Conservation (phyloP, 2,329 filamentous ascomycete genomes). For the Penicillium verrucosum region DNA sequence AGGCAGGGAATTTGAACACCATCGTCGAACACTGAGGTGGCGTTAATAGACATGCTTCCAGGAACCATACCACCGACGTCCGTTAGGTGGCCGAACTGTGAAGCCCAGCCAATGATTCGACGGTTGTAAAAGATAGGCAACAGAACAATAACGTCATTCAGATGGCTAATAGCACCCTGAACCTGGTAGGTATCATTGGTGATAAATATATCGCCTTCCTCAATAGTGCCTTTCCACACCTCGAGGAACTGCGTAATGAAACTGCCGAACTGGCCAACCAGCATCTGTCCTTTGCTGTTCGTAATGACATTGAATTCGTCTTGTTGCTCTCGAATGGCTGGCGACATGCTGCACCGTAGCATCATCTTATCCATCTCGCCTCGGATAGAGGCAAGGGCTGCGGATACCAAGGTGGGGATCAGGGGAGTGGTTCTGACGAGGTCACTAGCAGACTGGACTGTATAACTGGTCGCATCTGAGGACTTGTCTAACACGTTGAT, state of each 20-base stretch:
- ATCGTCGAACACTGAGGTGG: constrained; percentile 49
- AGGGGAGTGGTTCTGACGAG: no score
- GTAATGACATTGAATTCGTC: constrained; percentile 56
- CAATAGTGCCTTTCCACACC: constrained; percentile 47
- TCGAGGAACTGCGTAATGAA: constrained; percentile 50
- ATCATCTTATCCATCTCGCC: constrained; percentile 53
- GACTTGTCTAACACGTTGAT: no score
- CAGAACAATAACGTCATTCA: constrained; percentile 51
- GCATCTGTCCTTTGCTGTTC: constrained; percentile 48
- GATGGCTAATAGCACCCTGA: constrained; percentile 49
- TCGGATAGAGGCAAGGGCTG: constrained; percentile 38
- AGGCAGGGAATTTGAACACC: constrained; percentile 51
- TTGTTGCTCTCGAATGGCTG: constrained; percentile 51
- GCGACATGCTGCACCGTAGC: constrained; percentile 52
- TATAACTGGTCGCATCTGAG: no score
- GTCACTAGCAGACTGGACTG: no score
- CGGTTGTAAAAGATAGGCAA: constrained; percentile 48
- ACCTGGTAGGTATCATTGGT: constrained; percentile 53
- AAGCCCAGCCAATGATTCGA: constrained; percentile 48
- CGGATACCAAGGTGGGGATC: no score
- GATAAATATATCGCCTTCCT: constrained; percentile 51
- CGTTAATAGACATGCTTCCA: constrained; percentile 51
- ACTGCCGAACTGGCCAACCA: constrained; percentile 52
- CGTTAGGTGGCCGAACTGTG: constrained; percentile 52
- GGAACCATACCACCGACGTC: constrained; percentile 49